Evolutionary conservation across 1,284 basidiomycete species (phyloP).

Genomic region (Termitomyces sp.): DNA sequence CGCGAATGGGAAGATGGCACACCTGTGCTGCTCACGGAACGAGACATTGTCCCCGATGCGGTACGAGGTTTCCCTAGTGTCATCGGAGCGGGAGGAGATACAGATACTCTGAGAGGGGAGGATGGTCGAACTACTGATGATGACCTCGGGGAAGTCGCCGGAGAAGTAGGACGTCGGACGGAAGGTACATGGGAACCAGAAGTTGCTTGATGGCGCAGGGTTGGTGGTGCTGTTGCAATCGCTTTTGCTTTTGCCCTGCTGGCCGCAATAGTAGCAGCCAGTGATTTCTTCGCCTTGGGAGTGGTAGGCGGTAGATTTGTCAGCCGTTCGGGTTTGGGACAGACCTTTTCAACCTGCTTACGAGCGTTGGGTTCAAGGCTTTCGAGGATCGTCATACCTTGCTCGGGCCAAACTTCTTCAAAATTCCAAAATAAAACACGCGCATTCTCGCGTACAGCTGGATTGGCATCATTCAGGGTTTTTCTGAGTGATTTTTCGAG

Average conservation of each 20-base stretch:
- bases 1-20: conserved; percentile 32
- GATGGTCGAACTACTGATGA: conserved; percentile 35
- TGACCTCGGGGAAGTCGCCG: conserved; percentile 33
- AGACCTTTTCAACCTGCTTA: conserved; percentile 84
- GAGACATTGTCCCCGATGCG: conserved; percentile 31
- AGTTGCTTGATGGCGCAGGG: conserved; percentile 72
- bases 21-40: conserved; percentile 35
- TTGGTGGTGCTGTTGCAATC: conserved; percentile 75
- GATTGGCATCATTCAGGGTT: conserved; percentile 74
- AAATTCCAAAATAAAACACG: conserved; percentile 82
- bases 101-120: conserved; percentile 37
- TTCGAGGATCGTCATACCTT: conserved; percentile 60
- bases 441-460: conserved; percentile 71
- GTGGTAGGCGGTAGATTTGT: conserved; percentile 39
- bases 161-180: conserved; percentile 42
- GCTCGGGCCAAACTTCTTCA: conserved; percentile 69
- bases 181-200: conserved; percentile 52
- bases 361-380: conserved; percentile 65
- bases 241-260: conserved; percentile 78
- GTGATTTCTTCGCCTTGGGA: conserved; percentile 62
- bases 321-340: conserved; percentile 53
- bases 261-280: conserved; percentile 78
- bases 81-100: conserved; percentile 31
- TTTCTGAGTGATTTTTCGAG: conserved; percentile 73
- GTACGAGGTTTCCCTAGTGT: conserved; percentile 30